A percentile compares a stretch with the other conserved stretches of the same genome.
phyloP scores from a whole-genome alignment of 177 flowering plant genomes.

The Vitis hybrid region DNA sequence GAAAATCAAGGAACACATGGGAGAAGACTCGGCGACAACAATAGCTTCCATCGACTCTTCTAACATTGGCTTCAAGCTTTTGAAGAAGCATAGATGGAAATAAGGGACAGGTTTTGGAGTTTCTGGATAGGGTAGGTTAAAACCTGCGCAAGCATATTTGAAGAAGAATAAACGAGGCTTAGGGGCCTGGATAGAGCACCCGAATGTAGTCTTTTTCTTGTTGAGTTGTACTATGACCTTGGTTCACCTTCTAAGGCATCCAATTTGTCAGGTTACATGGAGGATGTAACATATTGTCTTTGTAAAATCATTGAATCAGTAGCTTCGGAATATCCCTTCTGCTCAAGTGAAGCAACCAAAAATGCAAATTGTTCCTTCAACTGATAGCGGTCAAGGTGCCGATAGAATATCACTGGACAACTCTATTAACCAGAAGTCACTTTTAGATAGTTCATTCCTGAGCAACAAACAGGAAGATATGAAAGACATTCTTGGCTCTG shows the following conservation, averaged over 20 bases:
- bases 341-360: conserved; percentile 21
- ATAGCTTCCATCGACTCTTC: no score
- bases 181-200: conserved; percentile 68
- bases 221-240: conserved; percentile 80
- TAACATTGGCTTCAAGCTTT: no score
- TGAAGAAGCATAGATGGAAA: no score
- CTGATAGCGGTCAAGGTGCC: conserved; percentile 16
- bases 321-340: conserved; percentile 32
- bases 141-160: no score
- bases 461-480: conserved; percentile 28
- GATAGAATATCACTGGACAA: conserved; percentile 10
- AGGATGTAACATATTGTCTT: conserved; percentile 75
- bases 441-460: conserved; percentile 24
- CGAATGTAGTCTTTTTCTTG: conserved; percentile 84
- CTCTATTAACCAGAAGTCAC: conserved; percentile 8
- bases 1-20: no score
- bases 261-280: conserved; percentile 39
- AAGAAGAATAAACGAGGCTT: conserved; percentile 71
- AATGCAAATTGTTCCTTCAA: conserved; percentile 17
- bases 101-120: no score
- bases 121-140: no score
- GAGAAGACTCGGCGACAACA: no score
- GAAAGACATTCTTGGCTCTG: conserved; percentile 27
- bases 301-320: conserved; percentile 75
- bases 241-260: conserved; percentile 49